Evolutionary conservation across 305 asterid species (phyloP), one percentile per base, ranked within the genome.

Genomic region (Vinca major): DNA sequence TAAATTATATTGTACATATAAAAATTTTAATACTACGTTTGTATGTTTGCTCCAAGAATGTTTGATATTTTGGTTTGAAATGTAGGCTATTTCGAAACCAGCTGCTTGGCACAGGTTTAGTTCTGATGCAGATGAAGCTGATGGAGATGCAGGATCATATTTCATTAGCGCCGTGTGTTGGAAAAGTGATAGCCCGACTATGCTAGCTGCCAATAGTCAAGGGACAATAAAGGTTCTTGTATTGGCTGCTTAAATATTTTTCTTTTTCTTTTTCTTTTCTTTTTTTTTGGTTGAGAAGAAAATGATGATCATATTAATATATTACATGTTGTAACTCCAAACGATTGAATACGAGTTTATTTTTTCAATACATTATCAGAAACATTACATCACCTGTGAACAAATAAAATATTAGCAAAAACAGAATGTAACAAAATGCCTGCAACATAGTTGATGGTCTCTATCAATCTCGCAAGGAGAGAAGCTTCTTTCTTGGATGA

Each of bases 81-180:
- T 73, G 73, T 71, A 91, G 96, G 95, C 83, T 13, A 88, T 91
- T 68, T 85, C 92, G 20, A 89, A 79, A 77, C 94, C 96, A 7
- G 93, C 96, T 55, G 90, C 92, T 55, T 60, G 84, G 73, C 92
- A 89, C 74, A 85, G 72, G 67, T 91, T 91, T 72, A 78, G 78
- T 70, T 76, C 86, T 0, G 92, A 85, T 45, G 61, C 73, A 39
- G 86, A 85, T 39, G 91, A 86, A 43, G 77, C 66, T 0, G 84
- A 75, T 61, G 93, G 79, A 74, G 88, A 85, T 17, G 74, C 74
- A 20, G 81, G 91, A 50, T 81, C 95, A 4, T 86, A 84, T 77
- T 92, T 88, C 87, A 89, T 88, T 19, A 86, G 96, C 72, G 94
- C 96, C 0, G 96, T 89, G 70, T 87, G 98, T 75, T 91, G 97